Conservation (phyloP, 306 rosid genomes). For the Argentina anserina region DNA sequence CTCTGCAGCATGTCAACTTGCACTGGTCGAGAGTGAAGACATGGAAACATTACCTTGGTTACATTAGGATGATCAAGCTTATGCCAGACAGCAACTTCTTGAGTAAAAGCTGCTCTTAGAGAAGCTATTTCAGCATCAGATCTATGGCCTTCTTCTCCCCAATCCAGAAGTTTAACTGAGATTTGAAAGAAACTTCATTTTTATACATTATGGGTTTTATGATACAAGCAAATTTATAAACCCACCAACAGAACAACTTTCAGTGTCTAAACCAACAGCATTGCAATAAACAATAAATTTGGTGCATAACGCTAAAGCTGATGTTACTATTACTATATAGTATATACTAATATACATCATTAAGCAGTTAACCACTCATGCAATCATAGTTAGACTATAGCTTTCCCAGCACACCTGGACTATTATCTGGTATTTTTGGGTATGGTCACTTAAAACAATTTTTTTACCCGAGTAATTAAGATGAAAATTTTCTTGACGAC, state of each 20-base stretch:
- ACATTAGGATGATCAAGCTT: conserved; percentile 98
- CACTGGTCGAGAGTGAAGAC: not conserved
- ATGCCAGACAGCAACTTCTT: conserved; percentile 99
- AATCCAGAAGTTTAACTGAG: conserved; percentile 92
- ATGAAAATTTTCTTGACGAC: conserved; percentile 31
- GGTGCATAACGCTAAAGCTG: not conserved
- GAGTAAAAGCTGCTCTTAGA: conserved; percentile 90
- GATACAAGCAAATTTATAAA: conserved; percentile 4
- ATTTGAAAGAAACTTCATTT: conserved; percentile 24
- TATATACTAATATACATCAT: too few relatives aligned
- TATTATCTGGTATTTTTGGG: conserved; percentile 16
- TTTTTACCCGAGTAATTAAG: conserved; percentile 17
- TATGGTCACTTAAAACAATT: conserved; percentile 8
- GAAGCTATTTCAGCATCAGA: conserved; percentile 97
- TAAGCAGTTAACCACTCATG: not conserved
- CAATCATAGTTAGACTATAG: conserved; percentile 6
- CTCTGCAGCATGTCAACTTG: not conserved
- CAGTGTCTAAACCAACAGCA: not conserved
- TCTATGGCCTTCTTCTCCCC: conserved; percentile 99
- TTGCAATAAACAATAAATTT: not conserved
- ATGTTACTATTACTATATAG: not conserved
- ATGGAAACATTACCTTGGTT: conserved; percentile 58
- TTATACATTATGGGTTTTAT: conserved; percentile 2
- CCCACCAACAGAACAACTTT: not conserved
- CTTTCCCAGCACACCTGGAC: conserved; percentile 14